phyloP scores from a whole-genome alignment of 2,329 filamentous ascomycete species.

The Claviceps monticola region DNA sequence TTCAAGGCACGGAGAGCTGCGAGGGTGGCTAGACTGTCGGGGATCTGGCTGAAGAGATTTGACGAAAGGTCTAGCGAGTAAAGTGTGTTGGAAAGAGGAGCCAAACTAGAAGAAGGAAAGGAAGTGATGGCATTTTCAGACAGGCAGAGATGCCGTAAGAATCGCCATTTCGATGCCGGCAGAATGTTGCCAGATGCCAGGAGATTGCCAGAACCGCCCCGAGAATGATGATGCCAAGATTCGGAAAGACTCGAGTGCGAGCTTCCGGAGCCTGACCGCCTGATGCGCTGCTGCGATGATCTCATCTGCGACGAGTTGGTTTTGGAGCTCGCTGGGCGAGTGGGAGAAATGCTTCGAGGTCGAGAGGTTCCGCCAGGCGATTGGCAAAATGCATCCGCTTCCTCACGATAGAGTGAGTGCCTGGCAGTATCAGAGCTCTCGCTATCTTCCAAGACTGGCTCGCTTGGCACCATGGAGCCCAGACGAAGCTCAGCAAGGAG shows the following conservation, averaged over 20 bases:
- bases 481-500: slow-evolving; percentile 37
- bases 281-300: slow-evolving; percentile 61
- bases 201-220: slow-evolving; percentile 69
- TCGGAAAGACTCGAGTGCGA: slow-evolving; percentile 69
- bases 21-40: slow-evolving; percentile 75
- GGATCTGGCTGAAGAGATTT: slow-evolving; percentile 89
- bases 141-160: slow-evolving; percentile 80
- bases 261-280: slow-evolving; percentile 80
- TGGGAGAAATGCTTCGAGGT: slow-evolving; percentile 69
- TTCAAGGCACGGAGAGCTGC: slow-evolving; percentile 86
- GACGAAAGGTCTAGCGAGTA: slow-evolving; percentile 85
- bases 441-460: slow-evolving; percentile 31
- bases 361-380: slow-evolving; percentile 32
- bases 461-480: slow-evolving; percentile 44
- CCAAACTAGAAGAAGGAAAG: slow-evolving; percentile 60
- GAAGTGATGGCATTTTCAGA: slow-evolving; percentile 82
- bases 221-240: slow-evolving; percentile 43
- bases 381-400: slow-evolving; percentile 30
- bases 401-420: slow-evolving; percentile 31
- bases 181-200: slow-evolving; percentile 51
- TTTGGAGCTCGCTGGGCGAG: slow-evolving; percentile 61
- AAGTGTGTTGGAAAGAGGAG: slow-evolving; percentile 73
- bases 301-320: slow-evolving; percentile 55
- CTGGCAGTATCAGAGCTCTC: slow-evolving; percentile 18
- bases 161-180: slow-evolving; percentile 84